A percentile compares a stretch with the other conserved stretches of the same genome.
phyloP scores from a whole-genome alignment of 2,329 filamentous ascomycete species.

The Pseudogymnoascus destructans region DNA sequence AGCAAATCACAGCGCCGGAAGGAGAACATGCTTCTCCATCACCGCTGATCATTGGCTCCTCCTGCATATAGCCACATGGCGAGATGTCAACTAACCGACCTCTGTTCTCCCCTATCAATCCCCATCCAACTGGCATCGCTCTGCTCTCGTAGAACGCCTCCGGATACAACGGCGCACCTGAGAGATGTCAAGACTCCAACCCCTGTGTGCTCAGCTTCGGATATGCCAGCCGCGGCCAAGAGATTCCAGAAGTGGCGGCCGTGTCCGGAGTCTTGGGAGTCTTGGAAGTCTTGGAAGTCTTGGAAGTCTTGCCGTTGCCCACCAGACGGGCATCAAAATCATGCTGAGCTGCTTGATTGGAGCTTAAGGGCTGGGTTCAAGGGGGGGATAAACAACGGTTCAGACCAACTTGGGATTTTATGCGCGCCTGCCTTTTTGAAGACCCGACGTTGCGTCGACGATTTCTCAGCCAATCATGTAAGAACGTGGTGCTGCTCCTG shows the following conservation, averaged over 20 bases:
- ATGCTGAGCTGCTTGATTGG: background rate
- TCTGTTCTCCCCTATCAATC: background rate
- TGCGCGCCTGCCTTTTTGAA: background rate
- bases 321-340: background rate
- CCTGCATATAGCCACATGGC: background rate
- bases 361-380: background rate
- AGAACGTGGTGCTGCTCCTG: background rate
- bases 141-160: background rate
- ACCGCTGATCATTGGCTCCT: background rate
- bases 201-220: background rate
- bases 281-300: background rate
- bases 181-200: background rate
- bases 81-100: background rate
- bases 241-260: background rate
- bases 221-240: background rate
- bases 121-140: background rate
- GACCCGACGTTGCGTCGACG: background rate
- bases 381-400: background rate
- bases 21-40: background rate
- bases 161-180: background rate
- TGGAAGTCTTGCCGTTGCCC: background rate
- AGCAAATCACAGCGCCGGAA: background rate
- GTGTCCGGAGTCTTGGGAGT: background rate
- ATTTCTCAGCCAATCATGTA: background rate
- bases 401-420: background rate